Conservation (phyloP, 495 filamentous ascomycete species). For the Lasiosphaeris hirsuta region DNA sequence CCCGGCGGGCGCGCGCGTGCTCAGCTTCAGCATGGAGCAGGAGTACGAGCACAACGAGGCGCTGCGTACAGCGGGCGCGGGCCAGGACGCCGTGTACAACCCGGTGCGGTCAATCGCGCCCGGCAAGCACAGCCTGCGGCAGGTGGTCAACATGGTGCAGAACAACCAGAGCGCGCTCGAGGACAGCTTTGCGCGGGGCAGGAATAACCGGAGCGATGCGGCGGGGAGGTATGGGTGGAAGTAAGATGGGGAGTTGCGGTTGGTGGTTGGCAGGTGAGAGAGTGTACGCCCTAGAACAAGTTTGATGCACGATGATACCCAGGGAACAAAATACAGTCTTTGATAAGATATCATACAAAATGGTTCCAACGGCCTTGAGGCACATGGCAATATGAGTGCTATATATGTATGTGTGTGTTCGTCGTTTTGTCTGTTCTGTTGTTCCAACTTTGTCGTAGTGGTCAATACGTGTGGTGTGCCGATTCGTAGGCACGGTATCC, state of each 20-base stretch:
- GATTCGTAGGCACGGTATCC: no score
- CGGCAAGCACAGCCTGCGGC: conserved; percentile 82
- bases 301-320: conserved; percentile 8
- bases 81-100: conserved; percentile 59
- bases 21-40: conserved; percentile 79
- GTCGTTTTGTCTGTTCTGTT: not conserved
- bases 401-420: not conserved
- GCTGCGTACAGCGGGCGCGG: conserved; percentile 63
- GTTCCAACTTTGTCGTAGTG: no score
- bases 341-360: conserved; percentile 2
- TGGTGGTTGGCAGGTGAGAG: not conserved
- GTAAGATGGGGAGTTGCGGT: not conserved
- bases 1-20: conserved; percentile 45
- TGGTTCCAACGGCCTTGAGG: not conserved
- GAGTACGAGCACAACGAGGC: conserved; percentile 83
- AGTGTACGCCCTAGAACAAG: no score
- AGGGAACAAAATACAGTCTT: not conserved
- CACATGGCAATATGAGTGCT: not conserved
- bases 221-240: conserved; percentile 77
- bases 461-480: no score
- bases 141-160: conserved; percentile 77
- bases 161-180: conserved; percentile 80
- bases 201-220: conserved; percentile 72
- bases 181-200: conserved; percentile 77
- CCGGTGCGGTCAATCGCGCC: conserved; percentile 80